phyloP scores from a whole-genome alignment of 495 filamentous ascomycete species.

The Penicillium argentinense region DNA sequence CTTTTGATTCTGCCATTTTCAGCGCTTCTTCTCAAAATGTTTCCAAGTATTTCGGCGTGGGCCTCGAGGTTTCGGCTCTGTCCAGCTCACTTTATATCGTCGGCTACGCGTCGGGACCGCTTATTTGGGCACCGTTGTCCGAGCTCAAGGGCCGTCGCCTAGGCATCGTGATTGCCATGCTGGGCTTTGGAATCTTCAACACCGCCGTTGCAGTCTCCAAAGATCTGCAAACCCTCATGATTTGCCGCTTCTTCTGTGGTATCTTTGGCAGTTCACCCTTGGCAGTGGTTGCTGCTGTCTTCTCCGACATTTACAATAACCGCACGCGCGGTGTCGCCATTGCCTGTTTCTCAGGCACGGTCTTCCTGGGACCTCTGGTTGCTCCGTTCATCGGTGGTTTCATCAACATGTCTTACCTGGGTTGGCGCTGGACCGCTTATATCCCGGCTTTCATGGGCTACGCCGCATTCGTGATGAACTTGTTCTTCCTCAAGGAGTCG shows the following conservation, averaged over 20 bases:
- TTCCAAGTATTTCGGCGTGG: slow-evolving; percentile 46
- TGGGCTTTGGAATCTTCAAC: slow-evolving; percentile 53
- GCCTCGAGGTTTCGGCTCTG: slow-evolving; percentile 51
- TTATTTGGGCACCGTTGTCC: slow-evolving; percentile 66
- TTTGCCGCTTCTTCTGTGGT: slow-evolving; percentile 68
- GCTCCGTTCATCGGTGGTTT: slow-evolving; percentile 89
- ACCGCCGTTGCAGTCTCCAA: slow-evolving; percentile 61
- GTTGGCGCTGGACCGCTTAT: slow-evolving; percentile 91
- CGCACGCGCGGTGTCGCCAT: slow-evolving; percentile 64
- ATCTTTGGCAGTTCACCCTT: slow-evolving; percentile 70
- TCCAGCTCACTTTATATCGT: slow-evolving; percentile 59
- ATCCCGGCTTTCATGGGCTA: slow-evolving; percentile 76
- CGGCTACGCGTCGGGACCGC: slow-evolving; percentile 59
- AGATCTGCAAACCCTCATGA: slow-evolving; percentile 56
- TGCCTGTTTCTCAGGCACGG: slow-evolving; percentile 79
- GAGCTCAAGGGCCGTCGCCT: slow-evolving; percentile 59
- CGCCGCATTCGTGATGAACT: slow-evolving; percentile 63
- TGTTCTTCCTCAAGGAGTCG: slow-evolving; percentile 78
- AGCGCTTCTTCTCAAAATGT: slow-evolving; percentile 22
- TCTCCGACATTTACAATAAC: slow-evolving; percentile 88
- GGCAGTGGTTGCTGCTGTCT: slow-evolving; percentile 84
- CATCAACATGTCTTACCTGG: slow-evolving; percentile 48
- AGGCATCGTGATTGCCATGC: slow-evolving; percentile 56
- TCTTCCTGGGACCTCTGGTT: slow-evolving; percentile 79
- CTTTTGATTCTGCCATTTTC: slow-evolving; percentile 40